Evolutionary conservation across 2,329 filamentous ascomycete genomes (phyloP), one percentile per base, ranked within the genome.

Genomic region (Aspergillus pseudonomiae): DNA sequence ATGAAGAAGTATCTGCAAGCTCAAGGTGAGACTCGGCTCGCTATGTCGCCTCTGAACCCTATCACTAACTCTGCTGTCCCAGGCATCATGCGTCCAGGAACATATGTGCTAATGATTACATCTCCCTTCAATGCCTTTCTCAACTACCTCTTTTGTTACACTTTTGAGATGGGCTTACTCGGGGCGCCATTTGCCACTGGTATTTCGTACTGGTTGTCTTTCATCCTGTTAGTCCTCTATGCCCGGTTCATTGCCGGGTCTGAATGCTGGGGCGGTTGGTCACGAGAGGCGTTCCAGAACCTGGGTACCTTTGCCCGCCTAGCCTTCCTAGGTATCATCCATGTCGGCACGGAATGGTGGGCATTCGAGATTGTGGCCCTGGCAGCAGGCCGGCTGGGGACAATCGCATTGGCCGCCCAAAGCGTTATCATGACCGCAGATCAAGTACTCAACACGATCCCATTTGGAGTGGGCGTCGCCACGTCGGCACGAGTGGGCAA

Each of bases 261-360:
- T 62, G 87, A 90, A 69, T 93, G 91, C 76, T 96, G 93, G 93
- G 91, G 90, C 53, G 93, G 93, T 0, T 88, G 88, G 76, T 86
- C 86, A 7, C 82, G 83, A 4, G 84, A 84, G 55, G 90, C 89
- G 2, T 74, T 91, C n/a, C 81, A 85, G 1, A 91, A 94, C 70
- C 82, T 91, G 19, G 79, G 85, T 19, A 88, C 88, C 0, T 96
- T 96, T 74, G 84, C 91, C 1, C 87, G 88, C 11, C 86, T 96
- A 4, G 91, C 93, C 0, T 77, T 90, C 16, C 81, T 96, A 0
- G 93, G 93, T 0, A 83, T 96, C 48, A 79, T 96, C 4, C 93
- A 96, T 67, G 91, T 96, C 6, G 93, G 92, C 4, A 95, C 92
- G 0, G 93, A 96, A 78, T 96, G 92, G 93, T 96, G 93, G 93